phyloP scores from a whole-genome alignment of 2,329 filamentous ascomycete species.

The Arthroderma sp. region DNA sequence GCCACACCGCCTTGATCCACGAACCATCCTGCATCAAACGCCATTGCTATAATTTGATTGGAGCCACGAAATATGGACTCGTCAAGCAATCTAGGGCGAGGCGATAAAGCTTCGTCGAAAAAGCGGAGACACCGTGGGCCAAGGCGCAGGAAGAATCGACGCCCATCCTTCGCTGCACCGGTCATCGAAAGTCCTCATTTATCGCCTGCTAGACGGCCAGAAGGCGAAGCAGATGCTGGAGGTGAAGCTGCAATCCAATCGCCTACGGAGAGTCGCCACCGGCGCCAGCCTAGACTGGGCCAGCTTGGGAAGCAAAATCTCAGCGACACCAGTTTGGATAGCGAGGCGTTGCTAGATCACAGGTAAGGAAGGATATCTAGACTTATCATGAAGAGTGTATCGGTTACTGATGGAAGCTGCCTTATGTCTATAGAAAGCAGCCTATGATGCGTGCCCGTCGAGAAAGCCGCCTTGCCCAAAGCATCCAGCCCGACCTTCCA shows the following conservation, averaged over 20 bases:
- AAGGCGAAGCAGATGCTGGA: constrained; percentile 37
- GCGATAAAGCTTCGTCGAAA: constrained; percentile 26
- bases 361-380: constrained; percentile 36
- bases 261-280: constrained; percentile 24
- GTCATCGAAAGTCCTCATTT: constrained; percentile 38
- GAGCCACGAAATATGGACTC: not conserved
- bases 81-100: constrained; percentile 3
- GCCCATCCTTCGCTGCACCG: constrained; percentile 65
- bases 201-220: constrained; percentile 17
- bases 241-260: constrained; percentile 23
- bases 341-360: constrained; percentile 77
- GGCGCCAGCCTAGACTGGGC: constrained; percentile 42
- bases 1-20: too few species aligned
- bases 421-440: constrained; percentile 37
- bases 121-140: constrained; percentile 65
- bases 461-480: constrained; percentile 31
- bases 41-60: too few species aligned
- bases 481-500: constrained; percentile 22
- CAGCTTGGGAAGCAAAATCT: constrained; percentile 40
- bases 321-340: constrained; percentile 81
- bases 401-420: not conserved
- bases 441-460: constrained; percentile 52
- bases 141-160: constrained; percentile 62
- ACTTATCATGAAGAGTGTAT: not conserved
- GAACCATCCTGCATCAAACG: too few species aligned